A percentile compares a stretch with the other conserved stretches of the same genome.
These are phyloP conservation scores for Pochonia chlamydosporia DNA, from an alignment of 2,329 filamentous ascomycete species.

Conservation along the genomic window DNA sequence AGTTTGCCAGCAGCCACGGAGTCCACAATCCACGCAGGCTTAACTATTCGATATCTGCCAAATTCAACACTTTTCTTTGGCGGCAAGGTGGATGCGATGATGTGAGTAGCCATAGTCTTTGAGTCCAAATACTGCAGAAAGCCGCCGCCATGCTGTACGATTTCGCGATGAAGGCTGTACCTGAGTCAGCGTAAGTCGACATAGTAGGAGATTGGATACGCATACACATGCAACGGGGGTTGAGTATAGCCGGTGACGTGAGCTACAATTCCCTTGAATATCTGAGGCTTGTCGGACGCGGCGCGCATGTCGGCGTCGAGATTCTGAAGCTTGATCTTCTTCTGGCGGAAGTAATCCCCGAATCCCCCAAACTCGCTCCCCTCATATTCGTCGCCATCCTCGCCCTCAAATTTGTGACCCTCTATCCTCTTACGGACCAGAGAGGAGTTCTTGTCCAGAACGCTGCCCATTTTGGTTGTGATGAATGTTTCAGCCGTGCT, in stretches of 20 bases:
- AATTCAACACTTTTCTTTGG: conserved; percentile 93
- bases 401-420: conserved; percentile 66
- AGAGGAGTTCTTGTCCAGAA: conserved; percentile 58
- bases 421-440: conserved; percentile 57
- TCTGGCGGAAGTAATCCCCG: conserved; percentile 84
- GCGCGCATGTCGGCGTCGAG: conserved; percentile 77
- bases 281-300: conserved; percentile 63
- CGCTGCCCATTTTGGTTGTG: conserved; percentile 45
- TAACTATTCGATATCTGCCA: conserved; percentile 81
- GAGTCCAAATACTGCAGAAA: conserved; percentile 93
- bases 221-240: conserved; percentile 73
- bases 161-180: conserved; percentile 65
- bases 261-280: conserved; percentile 86
- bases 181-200: conserved; percentile 11
- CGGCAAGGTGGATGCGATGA: conserved; percentile 84
- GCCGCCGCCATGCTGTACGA: conserved; percentile 89
- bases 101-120: conserved; percentile 93
- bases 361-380: conserved; percentile 85
- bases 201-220: neutral
- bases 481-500: neutral
- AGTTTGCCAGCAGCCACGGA: conserved; percentile 76
- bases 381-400: conserved; percentile 87
- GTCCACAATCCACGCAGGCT: conserved; percentile 90
- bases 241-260: conserved; percentile 97
- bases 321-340: conserved; percentile 97